These are phyloP conservation scores for Polygonum maritimum DNA, from an alignment of 148 eudicot species.

Conservation along the genomic window DNA sequence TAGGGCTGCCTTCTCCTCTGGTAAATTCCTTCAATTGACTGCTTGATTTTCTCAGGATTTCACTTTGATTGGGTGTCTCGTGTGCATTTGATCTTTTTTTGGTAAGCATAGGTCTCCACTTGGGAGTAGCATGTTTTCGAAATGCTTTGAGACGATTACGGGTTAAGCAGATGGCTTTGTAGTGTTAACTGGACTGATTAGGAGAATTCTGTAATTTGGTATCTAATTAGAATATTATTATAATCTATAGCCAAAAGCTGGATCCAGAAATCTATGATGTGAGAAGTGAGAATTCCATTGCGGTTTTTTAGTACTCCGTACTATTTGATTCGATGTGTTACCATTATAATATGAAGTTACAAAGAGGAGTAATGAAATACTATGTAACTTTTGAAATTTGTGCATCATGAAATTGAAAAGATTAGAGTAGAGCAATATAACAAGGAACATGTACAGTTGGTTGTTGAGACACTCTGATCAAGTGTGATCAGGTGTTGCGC, in stretches of 20 bases:
- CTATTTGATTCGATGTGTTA: neutral
- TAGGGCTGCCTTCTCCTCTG: conserved; percentile 47
- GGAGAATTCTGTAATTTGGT: neutral
- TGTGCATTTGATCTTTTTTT: neutral
- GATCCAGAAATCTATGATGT: neutral
- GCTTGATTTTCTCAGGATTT: neutral
- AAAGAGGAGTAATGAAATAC: neutral
- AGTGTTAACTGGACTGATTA: neutral
- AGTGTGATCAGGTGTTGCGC: neutral
- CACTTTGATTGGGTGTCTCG: neutral
- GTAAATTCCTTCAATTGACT: conserved; percentile 19
- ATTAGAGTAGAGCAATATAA: neutral
- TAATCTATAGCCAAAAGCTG: neutral
- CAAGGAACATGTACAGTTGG: neutral
- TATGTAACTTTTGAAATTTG: neutral
- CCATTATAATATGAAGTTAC: neutral
- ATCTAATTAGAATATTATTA: neutral
- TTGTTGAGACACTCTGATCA: neutral
- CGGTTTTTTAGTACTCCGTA: neutral
- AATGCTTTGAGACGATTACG: neutral
- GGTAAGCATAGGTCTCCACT: neutral
- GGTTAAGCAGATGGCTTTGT: neutral
- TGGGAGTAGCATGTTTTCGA: neutral
- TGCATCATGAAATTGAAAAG: neutral
- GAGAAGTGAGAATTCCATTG: neutral